Evolutionary conservation across 148 eudicot genomes (phyloP).

Genomic region (Heliosperma pusillum): DNA sequence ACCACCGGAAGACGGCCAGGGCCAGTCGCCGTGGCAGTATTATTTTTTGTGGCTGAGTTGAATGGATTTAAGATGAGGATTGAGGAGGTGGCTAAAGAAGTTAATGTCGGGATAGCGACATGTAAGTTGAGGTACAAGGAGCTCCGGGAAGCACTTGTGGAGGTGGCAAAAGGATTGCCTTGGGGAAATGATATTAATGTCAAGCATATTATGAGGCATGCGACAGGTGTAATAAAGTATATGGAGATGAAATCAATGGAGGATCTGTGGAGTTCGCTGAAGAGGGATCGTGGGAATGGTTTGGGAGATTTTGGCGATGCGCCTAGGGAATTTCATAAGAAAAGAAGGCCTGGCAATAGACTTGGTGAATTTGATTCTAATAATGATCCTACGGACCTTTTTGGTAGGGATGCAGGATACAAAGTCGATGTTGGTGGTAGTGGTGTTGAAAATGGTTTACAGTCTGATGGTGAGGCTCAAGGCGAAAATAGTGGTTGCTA

Average conservation of each 20-base stretch:
- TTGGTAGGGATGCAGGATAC: slow-evolving; percentile 28
- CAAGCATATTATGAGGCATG: slow-evolving; percentile 64
- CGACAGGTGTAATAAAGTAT: slow-evolving; percentile 59
- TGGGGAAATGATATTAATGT: slow-evolving; percentile 83
- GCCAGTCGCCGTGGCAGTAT: slow-evolving; percentile 63
- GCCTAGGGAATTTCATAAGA: slow-evolving; percentile 7
- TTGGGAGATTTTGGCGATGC: not conserved
- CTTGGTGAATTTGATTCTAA: slow-evolving; percentile 35
- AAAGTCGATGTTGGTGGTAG: slow-evolving; percentile 23
- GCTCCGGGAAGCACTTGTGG: slow-evolving; percentile 61
- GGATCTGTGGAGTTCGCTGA: slow-evolving; percentile 23
- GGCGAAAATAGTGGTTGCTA: not conserved
- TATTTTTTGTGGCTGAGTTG: slow-evolving; percentile 61
- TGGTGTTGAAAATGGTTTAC: slow-evolving; percentile 27
- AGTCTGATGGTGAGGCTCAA: slow-evolving; percentile 18
- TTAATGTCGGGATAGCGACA: slow-evolving; percentile 45
- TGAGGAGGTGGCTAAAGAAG: slow-evolving; percentile 56
- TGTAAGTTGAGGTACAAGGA: slow-evolving; percentile 68
- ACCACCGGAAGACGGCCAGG: slow-evolving; percentile 79
- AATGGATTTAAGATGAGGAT: slow-evolving; percentile 52
- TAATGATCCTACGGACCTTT: slow-evolving; percentile 42
- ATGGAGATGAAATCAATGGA: slow-evolving; percentile 80
- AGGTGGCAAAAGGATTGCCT: slow-evolving; percentile 66
- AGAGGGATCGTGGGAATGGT: not conserved
- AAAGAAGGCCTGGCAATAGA: slow-evolving; percentile 17